A percentile compares a stretch with the other conserved stretches of the same genome.
Evolutionary conservation across 805 yeast genomes (phyloP).

Genomic region (Suhomyces canberraensis): DNA sequence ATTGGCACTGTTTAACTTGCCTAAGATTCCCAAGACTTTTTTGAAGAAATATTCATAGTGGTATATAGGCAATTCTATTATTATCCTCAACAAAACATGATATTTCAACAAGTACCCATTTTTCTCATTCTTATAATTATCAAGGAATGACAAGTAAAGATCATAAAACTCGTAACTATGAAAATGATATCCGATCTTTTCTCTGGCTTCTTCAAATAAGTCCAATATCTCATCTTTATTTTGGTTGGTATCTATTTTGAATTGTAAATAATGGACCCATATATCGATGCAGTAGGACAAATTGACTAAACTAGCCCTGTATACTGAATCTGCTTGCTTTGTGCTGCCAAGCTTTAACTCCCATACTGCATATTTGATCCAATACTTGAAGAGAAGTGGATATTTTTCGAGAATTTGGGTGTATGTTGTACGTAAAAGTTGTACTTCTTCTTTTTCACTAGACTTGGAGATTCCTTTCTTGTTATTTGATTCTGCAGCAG

Average conservation of each 20-base stretch:
- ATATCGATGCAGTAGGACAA: slow-evolving; percentile 45
- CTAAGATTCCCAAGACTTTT: slow-evolving; percentile 32
- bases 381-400: slow-evolving; percentile 52
- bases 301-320: slow-evolving; percentile 21
- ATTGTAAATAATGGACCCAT: slow-evolving; percentile 50
- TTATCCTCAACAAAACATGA: slow-evolving; percentile 42
- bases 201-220: slow-evolving; percentile 47
- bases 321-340: slow-evolving; percentile 23
- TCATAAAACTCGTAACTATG: slow-evolving; percentile 51
- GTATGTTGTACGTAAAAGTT: slow-evolving; percentile 37
- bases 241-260: slow-evolving; percentile 32
- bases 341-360: slow-evolving; percentile 45
- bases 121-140: slow-evolving; percentile 21
- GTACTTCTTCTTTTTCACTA: slow-evolving; percentile 25
- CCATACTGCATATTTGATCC: slow-evolving; percentile 54
- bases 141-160: slow-evolving; percentile 43
- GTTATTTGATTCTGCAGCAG: slow-evolving; percentile 25
- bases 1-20: slow-evolving; percentile 13
- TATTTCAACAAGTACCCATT: slow-evolving; percentile 30
- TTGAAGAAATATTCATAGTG: slow-evolving; percentile 49
- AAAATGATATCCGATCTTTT: slow-evolving; percentile 50
- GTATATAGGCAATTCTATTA: slow-evolving; percentile 55
- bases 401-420: slow-evolving; percentile 42
- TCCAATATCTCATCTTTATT: slow-evolving; percentile 27
- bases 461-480: slow-evolving; percentile 32